Percentiles rank a stretch among this genome's conserved stretches.
Evolutionary conservation across 768 basidiomycete genomes (phyloP).

Genomic region (Lactifluus piperatus): DNA sequence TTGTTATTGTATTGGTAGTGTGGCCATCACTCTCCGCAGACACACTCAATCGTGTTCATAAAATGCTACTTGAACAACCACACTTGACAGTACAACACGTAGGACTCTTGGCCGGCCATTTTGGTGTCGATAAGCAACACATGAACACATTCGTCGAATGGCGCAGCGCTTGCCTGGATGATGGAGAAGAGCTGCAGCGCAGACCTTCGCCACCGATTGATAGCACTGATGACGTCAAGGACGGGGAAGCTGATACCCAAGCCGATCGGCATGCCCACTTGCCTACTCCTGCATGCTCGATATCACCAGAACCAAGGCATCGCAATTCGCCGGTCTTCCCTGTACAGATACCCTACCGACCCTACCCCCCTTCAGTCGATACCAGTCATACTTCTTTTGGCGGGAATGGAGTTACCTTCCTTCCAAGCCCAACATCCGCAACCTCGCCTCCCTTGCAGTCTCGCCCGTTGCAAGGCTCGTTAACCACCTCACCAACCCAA

Average conservation of each 20-base stretch:
- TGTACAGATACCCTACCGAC: background rate
- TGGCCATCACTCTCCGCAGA: slow-evolving; percentile 8
- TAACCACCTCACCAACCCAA: background rate
- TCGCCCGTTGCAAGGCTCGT: background rate
- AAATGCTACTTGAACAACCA: slow-evolving; percentile 5
- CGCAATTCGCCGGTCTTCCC: background rate
- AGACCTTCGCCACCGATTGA: background rate
- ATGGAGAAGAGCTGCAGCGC: background rate
- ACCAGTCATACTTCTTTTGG: background rate
- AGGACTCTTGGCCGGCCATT: slow-evolving; percentile 1
- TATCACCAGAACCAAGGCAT: slow-evolving; percentile 3
- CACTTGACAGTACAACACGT: background rate
- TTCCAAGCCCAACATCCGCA: background rate
- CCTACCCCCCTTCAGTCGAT: background rate
- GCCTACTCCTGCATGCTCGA: slow-evolving; percentile 1
- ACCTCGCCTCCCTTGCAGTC: background rate
- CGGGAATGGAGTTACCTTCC: background rate
- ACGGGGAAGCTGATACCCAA: background rate
- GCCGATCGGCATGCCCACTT: background rate
- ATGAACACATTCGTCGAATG: slow-evolving; percentile 2
- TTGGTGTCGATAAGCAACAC: slow-evolving; percentile 1
- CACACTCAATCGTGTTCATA: background rate
- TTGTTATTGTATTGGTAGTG: background rate
- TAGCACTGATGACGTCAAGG: background rate
- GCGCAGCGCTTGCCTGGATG: background rate